These are phyloP conservation scores for Neonectria punicea DNA, from an alignment of 2,329 filamentous ascomycete genomes.

Conservation along the genomic window DNA sequence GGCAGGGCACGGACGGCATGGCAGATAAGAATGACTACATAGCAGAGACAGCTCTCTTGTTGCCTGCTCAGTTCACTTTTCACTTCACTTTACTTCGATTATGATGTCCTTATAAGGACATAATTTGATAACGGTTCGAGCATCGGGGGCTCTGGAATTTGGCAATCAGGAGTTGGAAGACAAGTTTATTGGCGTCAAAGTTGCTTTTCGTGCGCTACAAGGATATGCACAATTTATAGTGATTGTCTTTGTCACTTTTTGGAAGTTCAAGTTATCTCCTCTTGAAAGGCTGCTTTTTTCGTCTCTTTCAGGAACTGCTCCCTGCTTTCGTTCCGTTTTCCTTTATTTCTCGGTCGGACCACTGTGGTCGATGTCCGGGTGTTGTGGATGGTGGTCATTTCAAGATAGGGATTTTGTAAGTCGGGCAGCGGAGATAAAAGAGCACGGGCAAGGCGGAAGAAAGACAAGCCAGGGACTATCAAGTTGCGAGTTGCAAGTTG, in stretches of 20 bases:
- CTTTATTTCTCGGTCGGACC: not conserved
- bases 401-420: constrained; percentile 13
- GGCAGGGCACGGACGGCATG: constrained; percentile 2
- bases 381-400: not conserved
- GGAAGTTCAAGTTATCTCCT: constrained; percentile 32
- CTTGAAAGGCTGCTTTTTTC: not conserved
- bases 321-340: not conserved
- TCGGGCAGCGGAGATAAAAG: constrained; percentile 5
- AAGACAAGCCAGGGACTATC: not conserved
- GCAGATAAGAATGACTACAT: constrained; percentile 29
- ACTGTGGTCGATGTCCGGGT: not conserved
- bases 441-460: constrained; percentile 6
- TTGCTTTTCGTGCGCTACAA: constrained; percentile 32
- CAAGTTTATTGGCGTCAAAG: constrained; percentile 42
- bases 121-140: constrained; percentile 36
- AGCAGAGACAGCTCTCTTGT: constrained; percentile 27
- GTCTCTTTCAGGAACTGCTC: not conserved
- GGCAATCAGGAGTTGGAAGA: constrained; percentile 47
- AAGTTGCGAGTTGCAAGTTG: constrained; percentile 6
- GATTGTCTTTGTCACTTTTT: constrained; percentile 32
- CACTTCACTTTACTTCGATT: constrained; percentile 32
- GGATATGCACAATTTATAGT: constrained; percentile 34
- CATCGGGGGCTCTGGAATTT: constrained; percentile 38
- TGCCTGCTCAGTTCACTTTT: not conserved
- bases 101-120: constrained; percentile 28